phyloP scores from a whole-genome alignment of 768 basidiomycete genomes.

The Ephemerocybe angulata region DNA sequence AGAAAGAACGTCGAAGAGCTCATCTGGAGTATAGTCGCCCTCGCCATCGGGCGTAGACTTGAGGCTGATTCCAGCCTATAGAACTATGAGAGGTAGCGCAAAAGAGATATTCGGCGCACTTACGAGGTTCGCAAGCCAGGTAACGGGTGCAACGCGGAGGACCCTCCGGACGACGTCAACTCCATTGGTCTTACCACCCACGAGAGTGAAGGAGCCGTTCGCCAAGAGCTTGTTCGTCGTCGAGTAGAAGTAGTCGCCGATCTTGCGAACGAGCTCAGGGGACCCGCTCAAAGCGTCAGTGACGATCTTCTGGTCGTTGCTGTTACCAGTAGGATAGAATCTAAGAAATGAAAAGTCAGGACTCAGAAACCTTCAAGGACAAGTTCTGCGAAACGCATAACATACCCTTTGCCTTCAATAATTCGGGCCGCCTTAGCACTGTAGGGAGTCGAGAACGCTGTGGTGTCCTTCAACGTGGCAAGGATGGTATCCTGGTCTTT shows the following conservation, averaged over 20 bases:
- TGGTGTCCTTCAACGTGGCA: slow-evolving; percentile 45
- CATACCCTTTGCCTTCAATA: slow-evolving; percentile 58
- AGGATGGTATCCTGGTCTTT: slow-evolving; percentile 48
- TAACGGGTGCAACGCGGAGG: slow-evolving; percentile 57
- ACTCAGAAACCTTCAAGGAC: neutral
- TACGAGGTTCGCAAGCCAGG: slow-evolving; percentile 76
- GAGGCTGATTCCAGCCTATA: slow-evolving; percentile 68
- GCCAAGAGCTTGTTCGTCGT: slow-evolving; percentile 59
- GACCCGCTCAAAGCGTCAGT: slow-evolving; percentile 44
- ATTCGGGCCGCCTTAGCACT: slow-evolving; percentile 48
- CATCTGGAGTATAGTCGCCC: slow-evolving; percentile 60
- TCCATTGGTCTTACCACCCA: slow-evolving; percentile 47
- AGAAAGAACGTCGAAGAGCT: slow-evolving; percentile 60
- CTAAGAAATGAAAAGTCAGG: slow-evolving; percentile 29
- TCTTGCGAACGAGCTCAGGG: slow-evolving; percentile 44
- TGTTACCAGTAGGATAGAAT: slow-evolving; percentile 61
- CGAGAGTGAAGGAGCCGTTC: slow-evolving; percentile 49
- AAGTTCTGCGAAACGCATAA: too few relatives aligned
- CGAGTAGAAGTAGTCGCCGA: slow-evolving; percentile 61
- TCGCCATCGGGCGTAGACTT: slow-evolving; percentile 49
- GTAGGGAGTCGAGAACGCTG: slow-evolving; percentile 47
- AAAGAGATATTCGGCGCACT: slow-evolving; percentile 19
- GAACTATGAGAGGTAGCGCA: slow-evolving; percentile 3
- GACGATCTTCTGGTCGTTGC: slow-evolving; percentile 48
- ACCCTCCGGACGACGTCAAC: slow-evolving; percentile 72